Evolutionary conservation across 2,329 filamentous ascomycete genomes (phyloP).

Genomic region (Orbilia oligospora): DNA sequence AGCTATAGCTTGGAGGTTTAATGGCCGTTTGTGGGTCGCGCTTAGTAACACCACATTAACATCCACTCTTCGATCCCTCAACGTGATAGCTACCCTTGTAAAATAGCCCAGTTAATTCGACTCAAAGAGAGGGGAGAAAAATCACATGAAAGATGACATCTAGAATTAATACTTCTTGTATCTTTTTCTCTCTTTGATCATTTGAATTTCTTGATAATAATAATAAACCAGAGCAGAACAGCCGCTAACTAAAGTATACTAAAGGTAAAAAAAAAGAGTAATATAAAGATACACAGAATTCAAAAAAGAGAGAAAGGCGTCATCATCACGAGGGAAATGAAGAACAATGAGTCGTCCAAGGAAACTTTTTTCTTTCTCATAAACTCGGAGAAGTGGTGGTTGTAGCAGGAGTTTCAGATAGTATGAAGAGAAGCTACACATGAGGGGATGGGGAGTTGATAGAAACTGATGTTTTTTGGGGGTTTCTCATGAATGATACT

Average conservation of each 20-base stretch:
- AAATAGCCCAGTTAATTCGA: too few relatives aligned
- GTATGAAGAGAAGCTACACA: neutral
- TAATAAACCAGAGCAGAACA: neutral
- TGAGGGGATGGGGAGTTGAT: neutral
- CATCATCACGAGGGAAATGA: neutral
- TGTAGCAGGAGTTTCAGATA: neutral
- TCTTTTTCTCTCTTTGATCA: neutral
- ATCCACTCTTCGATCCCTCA: too few relatives aligned
- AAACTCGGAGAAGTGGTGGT: conserved; percentile 7
- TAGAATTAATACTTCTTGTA: too few relatives aligned
- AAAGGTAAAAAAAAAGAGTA: conserved; percentile 13
- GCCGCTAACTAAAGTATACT: conserved; percentile 27
- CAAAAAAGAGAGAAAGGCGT: conserved; percentile 2
- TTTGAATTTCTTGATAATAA: neutral
- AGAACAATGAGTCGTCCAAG: conserved; percentile 17
- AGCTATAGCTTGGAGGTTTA: neutral
- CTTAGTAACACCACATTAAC: neutral
- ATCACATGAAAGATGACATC: too few relatives aligned
- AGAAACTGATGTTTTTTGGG: neutral
- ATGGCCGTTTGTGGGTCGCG: neutral
- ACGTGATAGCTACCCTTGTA: too few relatives aligned
- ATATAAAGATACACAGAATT: conserved; percentile 25
- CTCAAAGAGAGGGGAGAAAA: too few relatives aligned
- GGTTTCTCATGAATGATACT: conserved; percentile 31
- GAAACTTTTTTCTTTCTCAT: conserved; percentile 8